Base-by-base conservation (phyloP, 2,329 filamentous ascomycete species). In the Scedosporium minutisporum region DNA sequence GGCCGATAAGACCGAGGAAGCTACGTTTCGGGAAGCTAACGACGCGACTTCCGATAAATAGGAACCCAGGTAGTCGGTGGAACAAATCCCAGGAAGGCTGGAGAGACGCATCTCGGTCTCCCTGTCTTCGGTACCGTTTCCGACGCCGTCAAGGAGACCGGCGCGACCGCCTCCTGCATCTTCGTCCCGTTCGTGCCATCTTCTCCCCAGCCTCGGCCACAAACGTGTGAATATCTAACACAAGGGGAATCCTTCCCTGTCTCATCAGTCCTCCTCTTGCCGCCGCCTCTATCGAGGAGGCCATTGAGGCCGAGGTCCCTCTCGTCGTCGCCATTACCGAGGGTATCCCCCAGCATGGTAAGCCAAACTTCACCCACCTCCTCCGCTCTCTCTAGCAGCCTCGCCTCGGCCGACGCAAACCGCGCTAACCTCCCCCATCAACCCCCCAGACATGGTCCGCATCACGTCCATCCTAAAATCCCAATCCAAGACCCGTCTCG, bases 51-150 rank as follows among this genome's bases (percentile, higher is more conserved):
- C 57, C 25, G 57, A 59, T 59, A 59, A 9, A 66, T 71, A 96
- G 91, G 93, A 76, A 99, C 95, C 71, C 93, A 96, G 76, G 91
- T 99, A 69, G 92, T 99, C 69, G 95, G 95, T 77, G 95, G 95
- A 74, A 97, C 93, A 73, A 97, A 97, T 82, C 95, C 95, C 75
- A 97, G 96, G 85, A 99, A 99, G 83, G 95, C 95, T 68, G 95
- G 95, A 73, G 80, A 85, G 71, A 88, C 86, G 74, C 95, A 99
- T 78, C 87, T 99, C 66, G 91, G 87, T 74, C 89, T 89, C 69
- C 95, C 95, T 64, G 95, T 99, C 72, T 99, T 97, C 79, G 90
- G 86, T 71, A 93, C 85, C 71, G 95, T 99, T 69, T 79, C 80
- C 69, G 92, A 99, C 62, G 95, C 90, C 67, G 86, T 96, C 68